These are phyloP conservation scores for Alternaria gansuensis DNA, from an alignment of 2,329 filamentous ascomycete genomes.

Conservation along the genomic window DNA sequence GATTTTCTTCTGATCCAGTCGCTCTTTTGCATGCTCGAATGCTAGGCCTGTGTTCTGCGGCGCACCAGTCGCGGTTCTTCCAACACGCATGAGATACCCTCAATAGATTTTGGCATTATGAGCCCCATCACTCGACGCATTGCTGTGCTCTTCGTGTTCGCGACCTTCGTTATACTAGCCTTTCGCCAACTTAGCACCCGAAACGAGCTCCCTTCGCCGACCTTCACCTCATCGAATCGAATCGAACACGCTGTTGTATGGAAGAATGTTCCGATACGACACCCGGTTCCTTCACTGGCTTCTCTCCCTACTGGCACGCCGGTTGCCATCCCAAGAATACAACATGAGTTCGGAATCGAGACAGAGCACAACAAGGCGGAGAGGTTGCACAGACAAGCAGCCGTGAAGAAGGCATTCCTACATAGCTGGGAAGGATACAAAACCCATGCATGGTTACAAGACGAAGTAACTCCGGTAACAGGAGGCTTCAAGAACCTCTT, in stretches of 20 bases:
- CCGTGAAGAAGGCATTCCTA: slow-evolving; percentile 51
- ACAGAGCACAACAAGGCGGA: slow-evolving; percentile 45
- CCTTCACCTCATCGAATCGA: slow-evolving; percentile 35
- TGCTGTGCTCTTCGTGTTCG: slow-evolving; percentile 38
- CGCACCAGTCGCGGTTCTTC: slow-evolving; percentile 1
- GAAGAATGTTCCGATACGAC: slow-evolving; percentile 45
- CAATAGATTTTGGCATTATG: slow-evolving; percentile 30
- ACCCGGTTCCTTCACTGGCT: slow-evolving; percentile 46
- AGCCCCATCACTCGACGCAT: slow-evolving; percentile 44
- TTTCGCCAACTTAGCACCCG: slow-evolving; percentile 42
- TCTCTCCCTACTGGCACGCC: slow-evolving; percentile 46
- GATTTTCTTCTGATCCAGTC: neutral
- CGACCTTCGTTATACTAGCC: slow-evolving; percentile 41
- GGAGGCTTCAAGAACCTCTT: slow-evolving; percentile 60
- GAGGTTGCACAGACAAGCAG: slow-evolving; percentile 43
- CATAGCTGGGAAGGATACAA: slow-evolving; percentile 62
- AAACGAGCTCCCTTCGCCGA: slow-evolving; percentile 32
- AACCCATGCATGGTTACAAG: slow-evolving; percentile 61
- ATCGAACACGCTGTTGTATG: slow-evolving; percentile 46
- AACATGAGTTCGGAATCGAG: slow-evolving; percentile 50
- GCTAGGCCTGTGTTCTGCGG: neutral
- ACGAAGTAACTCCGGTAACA: slow-evolving; percentile 62
- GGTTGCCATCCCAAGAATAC: slow-evolving; percentile 48
- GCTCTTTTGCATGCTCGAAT: slow-evolving; percentile 7
- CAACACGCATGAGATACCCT: slow-evolving; percentile 5